Conservation (phyloP, 768 basidiomycete genomes). For the Heimioporus sp. region DNA sequence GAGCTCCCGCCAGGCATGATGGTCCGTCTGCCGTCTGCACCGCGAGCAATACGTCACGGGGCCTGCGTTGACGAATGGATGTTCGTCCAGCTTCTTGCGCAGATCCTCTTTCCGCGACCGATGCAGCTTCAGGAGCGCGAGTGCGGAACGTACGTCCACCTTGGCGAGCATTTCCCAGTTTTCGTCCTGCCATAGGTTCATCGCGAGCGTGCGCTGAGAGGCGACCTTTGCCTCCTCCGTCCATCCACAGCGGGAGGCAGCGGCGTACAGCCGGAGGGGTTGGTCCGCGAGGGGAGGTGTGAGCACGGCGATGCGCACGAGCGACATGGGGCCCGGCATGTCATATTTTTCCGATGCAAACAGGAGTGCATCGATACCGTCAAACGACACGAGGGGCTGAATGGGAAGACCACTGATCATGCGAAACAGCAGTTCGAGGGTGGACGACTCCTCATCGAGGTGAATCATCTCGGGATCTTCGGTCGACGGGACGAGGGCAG, state of each 20-base stretch:
- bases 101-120: conserved; percentile 49
- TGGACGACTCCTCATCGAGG: conserved; percentile 54
- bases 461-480: conserved; percentile 40
- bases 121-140: conserved; percentile 56
- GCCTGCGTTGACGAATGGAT: conserved; percentile 54
- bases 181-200: conserved; percentile 47
- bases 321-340: conserved; percentile 61
- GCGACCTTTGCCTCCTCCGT: conserved; percentile 51
- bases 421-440: conserved; percentile 54
- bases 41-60: conserved; percentile 43
- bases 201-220: conserved; percentile 52
- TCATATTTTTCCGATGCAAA: conserved; percentile 70
- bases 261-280: conserved; percentile 52
- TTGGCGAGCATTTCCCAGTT: conserved; percentile 45
- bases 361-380: conserved; percentile 54
- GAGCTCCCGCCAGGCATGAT: conserved; percentile 64
- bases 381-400: conserved; percentile 46
- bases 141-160: conserved; percentile 49
- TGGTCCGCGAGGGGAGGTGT: conserved; percentile 49
- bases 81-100: conserved; percentile 47
- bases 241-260: conserved; percentile 61
- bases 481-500: conserved; percentile 10
- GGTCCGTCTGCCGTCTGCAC: conserved; percentile 49
- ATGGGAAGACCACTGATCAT: conserved; percentile 63
- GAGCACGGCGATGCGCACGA: conserved; percentile 56